Evolutionary conservation across 2,329 filamentous ascomycete genomes (phyloP).

Genomic region (Aspergillus sp.): DNA sequence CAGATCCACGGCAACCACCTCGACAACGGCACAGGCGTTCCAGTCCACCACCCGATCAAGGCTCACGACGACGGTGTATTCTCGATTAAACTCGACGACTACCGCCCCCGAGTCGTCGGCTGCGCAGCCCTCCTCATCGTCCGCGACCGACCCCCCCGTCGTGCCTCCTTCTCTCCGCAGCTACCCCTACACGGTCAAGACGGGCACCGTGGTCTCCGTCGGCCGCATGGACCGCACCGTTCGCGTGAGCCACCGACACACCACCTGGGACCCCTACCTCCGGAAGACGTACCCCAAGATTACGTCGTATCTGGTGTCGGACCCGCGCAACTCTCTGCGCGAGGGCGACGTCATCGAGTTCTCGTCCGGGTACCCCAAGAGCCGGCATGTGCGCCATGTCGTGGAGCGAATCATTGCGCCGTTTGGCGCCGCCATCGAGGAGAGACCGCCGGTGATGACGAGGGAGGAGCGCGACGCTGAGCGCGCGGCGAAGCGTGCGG

Average conservation of each 20-base stretch:
- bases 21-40: constrained; percentile 17
- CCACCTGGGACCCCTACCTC: constrained; percentile 35
- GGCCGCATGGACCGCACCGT: constrained; percentile 44
- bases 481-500: constrained; percentile 29
- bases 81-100: constrained; percentile 10
- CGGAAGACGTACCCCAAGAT: constrained; percentile 38
- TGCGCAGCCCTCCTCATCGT: constrained; percentile 1
- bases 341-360: constrained; percentile 47
- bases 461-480: constrained; percentile 34
- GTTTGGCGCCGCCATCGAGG: constrained; percentile 35
- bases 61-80: constrained; percentile 7
- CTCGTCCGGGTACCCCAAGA: constrained; percentile 39
- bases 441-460: constrained; percentile 37
- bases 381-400: constrained; percentile 39
- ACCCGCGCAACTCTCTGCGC: constrained; percentile 42
- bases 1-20: constrained; percentile 23
- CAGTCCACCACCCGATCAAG: constrained; percentile 18
- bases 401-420: constrained; percentile 44
- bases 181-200: constrained; percentile 36
- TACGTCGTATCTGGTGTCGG: constrained; percentile 35
- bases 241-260: constrained; percentile 35
- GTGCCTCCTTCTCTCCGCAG: constrained; percentile 30
- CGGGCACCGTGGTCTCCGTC: constrained; percentile 41
- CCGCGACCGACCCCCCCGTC: constrained; percentile 12
- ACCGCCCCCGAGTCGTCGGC: constrained; percentile 10